A percentile compares a stretch with the other conserved stretches of the same genome.
phyloP scores from a whole-genome alignment of 2,329 filamentous ascomycete species.

The Cladophialophora immunda region DNA sequence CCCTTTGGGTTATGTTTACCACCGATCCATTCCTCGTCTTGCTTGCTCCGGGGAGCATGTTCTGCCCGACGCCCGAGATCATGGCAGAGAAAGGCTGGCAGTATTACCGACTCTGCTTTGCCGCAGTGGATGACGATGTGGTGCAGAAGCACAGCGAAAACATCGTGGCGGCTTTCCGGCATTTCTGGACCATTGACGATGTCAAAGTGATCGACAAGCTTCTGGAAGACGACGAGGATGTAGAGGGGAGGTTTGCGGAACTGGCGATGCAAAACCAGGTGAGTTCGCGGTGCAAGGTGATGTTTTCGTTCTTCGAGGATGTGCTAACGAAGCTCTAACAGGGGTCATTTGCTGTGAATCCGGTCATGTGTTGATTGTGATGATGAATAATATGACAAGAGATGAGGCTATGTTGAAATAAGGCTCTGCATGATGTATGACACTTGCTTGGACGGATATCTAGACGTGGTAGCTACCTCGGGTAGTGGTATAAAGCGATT shows the following conservation, averaged over 20 bases:
- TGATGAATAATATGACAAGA: neutral
- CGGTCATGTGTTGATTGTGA: constrained; percentile 29
- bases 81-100: constrained; percentile 68
- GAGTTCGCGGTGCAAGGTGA: constrained; percentile 9
- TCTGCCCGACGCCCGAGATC: constrained; percentile 72
- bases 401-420: neutral
- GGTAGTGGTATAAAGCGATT: neutral
- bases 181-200: constrained; percentile 80
- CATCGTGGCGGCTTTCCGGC: constrained; percentile 73
- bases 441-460: constrained; percentile 7
- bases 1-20: constrained; percentile 76
- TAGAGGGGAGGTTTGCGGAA: constrained; percentile 18
- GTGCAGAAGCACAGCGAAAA: constrained; percentile 69
- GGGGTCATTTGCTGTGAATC: constrained; percentile 30
- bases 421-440: neutral
- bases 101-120: constrained; percentile 83
- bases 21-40: constrained; percentile 74
- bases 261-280: constrained; percentile 27
- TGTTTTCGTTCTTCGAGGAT: neutral
- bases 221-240: constrained; percentile 50
- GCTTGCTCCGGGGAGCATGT: constrained; percentile 75
- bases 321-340: constrained; percentile 6
- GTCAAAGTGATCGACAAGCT: constrained; percentile 72
- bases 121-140: constrained; percentile 77
- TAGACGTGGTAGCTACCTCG: neutral